These are phyloP conservation scores for Pythium brassicae DNA, from an alignment of 352 stramenopile genomes.

Conservation along the genomic window DNA sequence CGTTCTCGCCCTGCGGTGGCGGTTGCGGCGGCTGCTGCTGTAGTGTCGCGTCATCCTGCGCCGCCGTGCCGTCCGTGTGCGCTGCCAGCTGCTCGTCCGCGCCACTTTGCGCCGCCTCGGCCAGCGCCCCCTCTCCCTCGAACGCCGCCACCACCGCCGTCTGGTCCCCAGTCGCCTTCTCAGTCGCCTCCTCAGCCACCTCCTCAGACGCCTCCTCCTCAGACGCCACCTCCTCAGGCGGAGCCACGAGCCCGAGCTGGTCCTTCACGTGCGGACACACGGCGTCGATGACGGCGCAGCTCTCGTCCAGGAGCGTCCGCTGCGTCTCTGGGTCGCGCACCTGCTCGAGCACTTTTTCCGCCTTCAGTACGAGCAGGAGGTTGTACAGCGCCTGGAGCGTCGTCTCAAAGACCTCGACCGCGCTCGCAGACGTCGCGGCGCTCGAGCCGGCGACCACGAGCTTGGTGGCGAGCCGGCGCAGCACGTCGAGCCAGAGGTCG, in stretches of 20 bases:
- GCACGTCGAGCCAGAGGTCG: slow-evolving; percentile 71
- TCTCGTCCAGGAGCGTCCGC: slow-evolving; percentile 64
- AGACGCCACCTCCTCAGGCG: slow-evolving; percentile 6
- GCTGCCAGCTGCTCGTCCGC: not conserved
- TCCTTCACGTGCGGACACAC: slow-evolving; percentile 77
- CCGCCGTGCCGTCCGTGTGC: not conserved
- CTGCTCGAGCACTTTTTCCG: slow-evolving; percentile 67
- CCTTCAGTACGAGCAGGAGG: slow-evolving; percentile 76
- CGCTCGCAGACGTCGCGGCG: slow-evolving; percentile 25
- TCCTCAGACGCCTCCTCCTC: not conserved
- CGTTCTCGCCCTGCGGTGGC: too few species aligned
- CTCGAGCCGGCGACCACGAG: slow-evolving; percentile 29
- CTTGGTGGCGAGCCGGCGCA: slow-evolving; percentile 71
- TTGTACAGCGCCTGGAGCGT: slow-evolving; percentile 86
- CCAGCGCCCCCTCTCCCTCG: not conserved
- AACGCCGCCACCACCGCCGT: not conserved
- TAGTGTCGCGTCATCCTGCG: too few species aligned
- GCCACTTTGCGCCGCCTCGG: not conserved
- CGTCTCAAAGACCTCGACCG: slow-evolving; percentile 76
- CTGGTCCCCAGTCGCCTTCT: too few species aligned
- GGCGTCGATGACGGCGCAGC: slow-evolving; percentile 62
- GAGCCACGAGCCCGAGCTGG: slow-evolving; percentile 54
- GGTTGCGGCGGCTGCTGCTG: too few species aligned
- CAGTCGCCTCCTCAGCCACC: not conserved
- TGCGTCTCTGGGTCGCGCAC: slow-evolving; percentile 32